phyloP scores from a whole-genome alignment of 306 rosid genomes.

The Vigna radiata region DNA sequence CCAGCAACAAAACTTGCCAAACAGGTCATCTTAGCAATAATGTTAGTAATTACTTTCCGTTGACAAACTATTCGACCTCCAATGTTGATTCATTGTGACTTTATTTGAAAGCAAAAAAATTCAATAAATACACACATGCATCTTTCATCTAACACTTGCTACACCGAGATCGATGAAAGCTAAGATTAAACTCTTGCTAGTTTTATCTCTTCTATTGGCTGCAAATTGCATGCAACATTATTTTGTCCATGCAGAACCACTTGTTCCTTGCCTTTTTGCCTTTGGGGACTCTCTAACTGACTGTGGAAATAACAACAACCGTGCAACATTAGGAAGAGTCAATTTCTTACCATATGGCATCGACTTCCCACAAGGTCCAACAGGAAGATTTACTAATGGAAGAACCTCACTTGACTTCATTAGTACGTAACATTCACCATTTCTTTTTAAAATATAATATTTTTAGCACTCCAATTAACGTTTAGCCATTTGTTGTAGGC shows the following conservation, averaged over 20 bases:
- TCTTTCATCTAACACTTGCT: neutral
- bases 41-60: neutral
- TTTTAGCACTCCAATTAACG: neutral
- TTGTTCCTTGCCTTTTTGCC: conserved; percentile 55
- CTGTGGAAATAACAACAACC: conserved; percentile 64
- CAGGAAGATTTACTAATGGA: conserved; percentile 67
- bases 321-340: conserved; percentile 31
- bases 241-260: conserved; percentile 8
- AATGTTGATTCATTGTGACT: too few relatives aligned
- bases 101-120: neutral
- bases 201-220: conserved; percentile 22
- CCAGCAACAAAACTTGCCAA: neutral
- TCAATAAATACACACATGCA: neutral
- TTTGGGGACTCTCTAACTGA: conserved; percentile 69
- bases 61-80: neutral
- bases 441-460: too few relatives aligned
- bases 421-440: neutral
- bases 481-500: conserved; percentile 4
- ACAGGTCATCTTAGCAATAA: neutral
- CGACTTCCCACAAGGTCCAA: conserved; percentile 53
- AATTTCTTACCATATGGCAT: conserved; percentile 66
- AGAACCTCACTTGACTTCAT: conserved; percentile 2
- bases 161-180: neutral
- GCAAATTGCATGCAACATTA: neutral
- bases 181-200: neutral